phyloP scores from a whole-genome alignment of 352 stramenopile genomes.

The Aphanomyces euteiches region DNA sequence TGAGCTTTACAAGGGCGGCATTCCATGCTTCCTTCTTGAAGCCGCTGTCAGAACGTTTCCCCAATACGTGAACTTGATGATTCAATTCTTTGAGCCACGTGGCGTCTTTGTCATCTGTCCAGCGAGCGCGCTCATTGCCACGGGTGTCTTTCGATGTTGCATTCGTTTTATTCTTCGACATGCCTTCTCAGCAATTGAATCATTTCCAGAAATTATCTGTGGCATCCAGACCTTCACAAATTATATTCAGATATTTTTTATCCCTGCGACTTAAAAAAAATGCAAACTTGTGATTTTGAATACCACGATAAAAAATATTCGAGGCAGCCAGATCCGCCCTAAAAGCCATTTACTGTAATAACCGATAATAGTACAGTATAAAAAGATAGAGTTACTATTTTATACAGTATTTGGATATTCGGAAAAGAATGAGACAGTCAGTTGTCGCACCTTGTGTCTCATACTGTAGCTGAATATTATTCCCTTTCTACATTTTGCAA shows the following conservation, averaged over 20 bases:
- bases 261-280: not conserved
- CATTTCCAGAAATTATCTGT: too few relatives aligned
- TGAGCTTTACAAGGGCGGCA: not conserved
- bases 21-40: conserved; percentile 8
- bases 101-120: not conserved
- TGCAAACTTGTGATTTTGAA: not conserved
- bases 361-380: too few relatives aligned
- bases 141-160: not conserved
- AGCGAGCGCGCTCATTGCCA: not conserved
- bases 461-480: too few relatives aligned
- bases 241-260: not conserved
- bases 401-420: too few relatives aligned
- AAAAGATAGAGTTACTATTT: too few relatives aligned
- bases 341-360: too few relatives aligned
- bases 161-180: not conserved
- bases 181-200: too few relatives aligned
- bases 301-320: not conserved
- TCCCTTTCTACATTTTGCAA: too few relatives aligned
- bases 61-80: conserved; percentile 5
- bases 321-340: too few relatives aligned
- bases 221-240: not conserved
- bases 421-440: too few relatives aligned
- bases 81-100: not conserved
- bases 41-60: not conserved
- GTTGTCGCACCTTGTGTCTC: too few relatives aligned